Base-by-base conservation (phyloP, 2,329 filamentous ascomycete genomes). In the Calycina herbarum region DNA sequence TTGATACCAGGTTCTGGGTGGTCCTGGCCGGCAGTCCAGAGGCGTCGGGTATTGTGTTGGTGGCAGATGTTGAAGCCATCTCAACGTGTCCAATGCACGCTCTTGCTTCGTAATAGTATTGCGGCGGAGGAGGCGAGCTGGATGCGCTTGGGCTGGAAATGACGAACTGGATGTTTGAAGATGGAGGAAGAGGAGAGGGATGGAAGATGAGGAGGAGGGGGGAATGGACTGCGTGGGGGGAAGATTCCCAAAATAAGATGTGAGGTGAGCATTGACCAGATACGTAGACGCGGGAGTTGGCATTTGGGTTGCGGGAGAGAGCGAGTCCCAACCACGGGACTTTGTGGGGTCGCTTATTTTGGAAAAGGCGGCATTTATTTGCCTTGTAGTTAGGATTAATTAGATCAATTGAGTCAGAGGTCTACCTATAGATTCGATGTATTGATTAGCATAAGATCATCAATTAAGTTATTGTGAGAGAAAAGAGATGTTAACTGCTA, bases 141-240 rank as follows among this genome's bases (percentile, higher is more conserved):
- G 48, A 5, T 5, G 38, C 38, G 11, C 13, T 40, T 40, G 13
- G 38, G 38, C 38, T 5, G 38, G 13, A 13, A 40, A 40, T 40
- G 38, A 40, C 38, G 38, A 40, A 40, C 17, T 40, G 38, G 48
- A 54, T 27, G 24, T 54, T 54, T 54, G 48, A 54, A 54, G 48
- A 54, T 24, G 45, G 45, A 51, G n/a, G n/a, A 51, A 24, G 20
- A 51, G n/a, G 42, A 48, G 42, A 20, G 17, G 7, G 42, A n/a
- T 8, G 20, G 45, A 24, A 51, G 38, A 17, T 15, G 38, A 40
- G 38, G 38, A 17, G 13, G 38, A 17, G 13, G 38, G 38, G 38
- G 38, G 13, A 40, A 13, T 40, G 38, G 38, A 17, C 38, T 40
- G 10, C 38, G 38, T 40, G 38, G 38, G 38, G 38, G 38, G 11